phyloP scores from a whole-genome alignment of 768 basidiomycete genomes.

The Trametes cingulata region DNA sequence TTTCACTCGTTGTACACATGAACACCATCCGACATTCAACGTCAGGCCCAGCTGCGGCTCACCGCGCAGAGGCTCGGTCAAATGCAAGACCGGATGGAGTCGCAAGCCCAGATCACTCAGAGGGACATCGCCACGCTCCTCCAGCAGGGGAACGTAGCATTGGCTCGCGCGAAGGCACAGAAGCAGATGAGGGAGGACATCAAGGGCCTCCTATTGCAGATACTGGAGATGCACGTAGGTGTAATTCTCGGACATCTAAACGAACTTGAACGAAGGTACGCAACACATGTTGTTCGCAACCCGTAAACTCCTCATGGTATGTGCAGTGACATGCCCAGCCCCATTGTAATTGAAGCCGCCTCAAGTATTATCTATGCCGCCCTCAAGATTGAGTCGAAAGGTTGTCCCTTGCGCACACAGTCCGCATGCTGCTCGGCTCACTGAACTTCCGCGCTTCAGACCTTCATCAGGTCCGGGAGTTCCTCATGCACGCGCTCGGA shows the following conservation, averaged over 20 bases:
- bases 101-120: constrained; percentile 59
- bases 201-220: constrained; percentile 61
- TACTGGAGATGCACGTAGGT: constrained; percentile 67
- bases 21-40: background rate
- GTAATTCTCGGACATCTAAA: constrained; percentile 56
- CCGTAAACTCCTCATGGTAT: background rate
- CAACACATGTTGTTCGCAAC: constrained; percentile 1
- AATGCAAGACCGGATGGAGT: constrained; percentile 68
- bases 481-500: constrained; percentile 58
- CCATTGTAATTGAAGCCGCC: constrained; percentile 61
- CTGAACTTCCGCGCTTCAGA: constrained; percentile 41
- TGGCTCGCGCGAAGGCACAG: constrained; percentile 75
- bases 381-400: constrained; percentile 57
- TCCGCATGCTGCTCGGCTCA: background rate
- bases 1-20: background rate
- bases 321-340: constrained; percentile 46
- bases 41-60: constrained; percentile 62
- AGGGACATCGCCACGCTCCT: constrained; percentile 69
- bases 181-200: constrained; percentile 64
- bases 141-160: constrained; percentile 55
- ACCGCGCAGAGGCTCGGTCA: constrained; percentile 69
- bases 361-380: constrained; percentile 68
- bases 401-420: constrained; percentile 34
- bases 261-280: constrained; percentile 56
- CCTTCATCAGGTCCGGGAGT: constrained; percentile 52